Evolutionary conservation across 1,139 yeast species (phyloP).

Genomic region (Yamadazyma siamensis): DNA sequence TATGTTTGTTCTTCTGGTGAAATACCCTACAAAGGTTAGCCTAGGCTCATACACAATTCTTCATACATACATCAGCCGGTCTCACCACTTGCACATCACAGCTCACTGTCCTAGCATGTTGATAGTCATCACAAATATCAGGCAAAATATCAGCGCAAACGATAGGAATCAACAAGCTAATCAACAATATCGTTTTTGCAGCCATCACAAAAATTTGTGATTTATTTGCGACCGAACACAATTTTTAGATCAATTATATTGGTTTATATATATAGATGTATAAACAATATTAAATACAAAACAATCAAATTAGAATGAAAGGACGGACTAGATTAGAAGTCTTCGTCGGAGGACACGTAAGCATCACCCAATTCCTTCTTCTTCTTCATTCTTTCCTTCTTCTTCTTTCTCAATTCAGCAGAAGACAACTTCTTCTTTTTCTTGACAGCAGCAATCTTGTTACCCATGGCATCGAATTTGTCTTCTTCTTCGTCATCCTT

Average conservation of each 20-base stretch:
- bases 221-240: too few relatives aligned
- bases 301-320: conserved; percentile 13
- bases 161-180: not conserved
- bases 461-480: conserved; percentile 99
- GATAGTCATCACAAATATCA: too few relatives aligned
- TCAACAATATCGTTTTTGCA: conserved; percentile 4
- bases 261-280: conserved; percentile 15
- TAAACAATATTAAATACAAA: conserved; percentile 16
- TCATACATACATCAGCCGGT: too few relatives aligned
- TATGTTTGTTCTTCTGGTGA: conserved; percentile 35
- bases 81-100: too few relatives aligned
- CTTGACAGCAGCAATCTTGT: conserved; percentile 95
- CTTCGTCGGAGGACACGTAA: conserved; percentile 94
- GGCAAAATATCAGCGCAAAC: too few relatives aligned
- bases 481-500: conserved; percentile 98
- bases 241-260: conserved; percentile 13
- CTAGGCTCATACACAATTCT: too few relatives aligned
- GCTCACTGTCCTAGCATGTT: too few relatives aligned
- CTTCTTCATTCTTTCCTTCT: conserved; percentile 99
- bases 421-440: conserved; percentile 97
- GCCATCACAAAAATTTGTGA: conserved; percentile 3
- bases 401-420: conserved; percentile 99
- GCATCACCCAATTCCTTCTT: conserved; percentile 99
- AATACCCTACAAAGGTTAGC: conserved; percentile 18
- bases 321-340: conserved; percentile 27